Evolutionary conservation across 805 yeast species (phyloP), one percentile per base, ranked within the genome.

Genomic region (Saturnispora sekii): DNA sequence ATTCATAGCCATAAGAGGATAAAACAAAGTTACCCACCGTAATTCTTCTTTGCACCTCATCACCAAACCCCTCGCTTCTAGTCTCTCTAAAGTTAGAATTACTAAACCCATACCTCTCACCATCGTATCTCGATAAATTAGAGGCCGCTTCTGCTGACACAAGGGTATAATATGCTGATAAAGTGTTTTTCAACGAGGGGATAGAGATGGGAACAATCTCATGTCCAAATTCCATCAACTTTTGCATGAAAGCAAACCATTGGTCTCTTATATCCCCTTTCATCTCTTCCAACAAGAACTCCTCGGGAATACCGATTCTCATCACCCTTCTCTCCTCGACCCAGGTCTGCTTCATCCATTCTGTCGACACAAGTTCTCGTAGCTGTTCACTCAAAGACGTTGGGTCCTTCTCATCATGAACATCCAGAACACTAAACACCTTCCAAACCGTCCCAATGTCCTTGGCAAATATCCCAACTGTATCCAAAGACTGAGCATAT

Each of bases 111-210:
- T 81, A 93, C 45, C 97, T 69, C 16, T 89, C 67, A 2, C 98
- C 98, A 62, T 93, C 98, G 57, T 74, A 93, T 30, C 97, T 69
- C 1, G 96, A 76, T 40, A 93, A 69, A 58, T 93, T 93, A 0
- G 97, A 90, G 1, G 94, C 81, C 0, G 97, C 97, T 57, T 93
- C 98, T 0, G 96, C 84, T 0, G 96, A 84, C 2, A 93, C 89
- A 32, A 94, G 54, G 0, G 96, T 84, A 59, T 84, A 90, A 62
- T 93, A 93, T 0, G 87, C 76, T 26, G 94, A 88, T 14, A 93
- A 63, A 21, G 89, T 72, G 44, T 70, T 64, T 47, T 72, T 73
- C 9, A 88, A 64, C 0, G 82, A 66, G 5, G 96, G 95, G 0
- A 90, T 59, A 0, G 93, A 79, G 1, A 93, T 77, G 0, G 79